Base-by-base conservation (phyloP, 345 rosid genomes). In the Anacardium occidentale region DNA sequence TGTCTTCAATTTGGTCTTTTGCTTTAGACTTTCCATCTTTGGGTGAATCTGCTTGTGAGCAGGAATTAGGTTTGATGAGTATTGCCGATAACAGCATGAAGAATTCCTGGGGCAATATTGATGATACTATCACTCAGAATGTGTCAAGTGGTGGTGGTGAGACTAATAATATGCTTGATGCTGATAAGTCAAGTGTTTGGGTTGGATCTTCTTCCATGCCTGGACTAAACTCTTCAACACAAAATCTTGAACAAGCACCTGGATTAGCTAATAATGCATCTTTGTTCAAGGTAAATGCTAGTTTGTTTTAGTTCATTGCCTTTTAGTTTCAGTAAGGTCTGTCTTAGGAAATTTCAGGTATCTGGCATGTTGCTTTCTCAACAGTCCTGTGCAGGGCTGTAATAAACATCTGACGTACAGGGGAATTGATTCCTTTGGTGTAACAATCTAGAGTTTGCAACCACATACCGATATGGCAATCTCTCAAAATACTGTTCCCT, bases 1-100 rank as follows among this genome's bases (percentile, higher is more conserved):
- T 96, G 56, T 94, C 98, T 37, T 87, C 96, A 37, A 81, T 91
- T 18, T 96, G 99, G 99, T 83, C 98, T 62, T 93, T 89, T 73
- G 85, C 86, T 72, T 76, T 80, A 59, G 93, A 87, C 66, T 32
- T 75, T 57, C 77, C 88, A 64, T 77, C 92, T 26, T 73, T 25
- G 0, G 88, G 81, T 62, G 93, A 86, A 69, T 76, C 97, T 37
- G 57, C 77, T 32, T 93, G 97, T 66, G 97, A 90, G 77, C 81
- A 91, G 81, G 95, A 84, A 80, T 42, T 93, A 82, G 93, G 97
- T 54, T 76, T 88, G 82, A 93, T 96, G 97, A 93, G 93, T 75
- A 91, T 95, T 56, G 79, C 85, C 61, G 96, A 87, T 69, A 80
- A 84, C 66, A 71, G 68, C 21, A 59, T 50, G 54, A 80, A 62